phyloP scores from a whole-genome alignment of 2,329 filamentous ascomycete species.

The Aaosphaeria arxii region DNA sequence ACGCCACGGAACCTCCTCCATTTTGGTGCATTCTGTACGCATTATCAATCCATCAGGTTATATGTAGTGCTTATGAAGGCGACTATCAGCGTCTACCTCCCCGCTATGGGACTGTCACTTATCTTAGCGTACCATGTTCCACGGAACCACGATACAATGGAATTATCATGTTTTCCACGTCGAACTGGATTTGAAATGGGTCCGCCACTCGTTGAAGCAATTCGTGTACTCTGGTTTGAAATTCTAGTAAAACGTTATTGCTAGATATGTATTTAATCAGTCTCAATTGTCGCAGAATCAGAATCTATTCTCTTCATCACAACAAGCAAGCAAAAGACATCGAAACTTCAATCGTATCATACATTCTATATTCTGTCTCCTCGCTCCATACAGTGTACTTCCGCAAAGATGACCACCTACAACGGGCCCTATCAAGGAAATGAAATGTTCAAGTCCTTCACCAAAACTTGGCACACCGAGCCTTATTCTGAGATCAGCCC shows the following conservation, averaged over 20 bases:
- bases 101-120: background rate
- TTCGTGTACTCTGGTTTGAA: background rate
- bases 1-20: conserved; percentile 5
- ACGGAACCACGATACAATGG: conserved; percentile 4
- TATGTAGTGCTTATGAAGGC: background rate
- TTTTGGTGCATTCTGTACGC: conserved; percentile 1
- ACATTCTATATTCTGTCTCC: background rate
- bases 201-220: conserved; percentile 2
- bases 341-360: background rate
- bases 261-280: conserved; percentile 4
- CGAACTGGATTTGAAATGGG: conserved; percentile 6
- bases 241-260: background rate
- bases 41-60: conserved; percentile 3
- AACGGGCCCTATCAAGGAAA: conserved; percentile 5
- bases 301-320: conserved; percentile 1
- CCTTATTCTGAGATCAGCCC: conserved; percentile 40
- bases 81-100: background rate
- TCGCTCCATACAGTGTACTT: background rate
- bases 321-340: conserved; percentile 4
- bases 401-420: conserved; percentile 13
- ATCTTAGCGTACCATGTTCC: conserved; percentile 2
- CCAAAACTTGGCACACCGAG: conserved; percentile 34
- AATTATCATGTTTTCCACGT: conserved; percentile 1
- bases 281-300: background rate
- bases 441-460: conserved; percentile 29